phyloP scores from a whole-genome alignment of 1,139 yeast genomes.

The Yamadazyma atlantica region DNA sequence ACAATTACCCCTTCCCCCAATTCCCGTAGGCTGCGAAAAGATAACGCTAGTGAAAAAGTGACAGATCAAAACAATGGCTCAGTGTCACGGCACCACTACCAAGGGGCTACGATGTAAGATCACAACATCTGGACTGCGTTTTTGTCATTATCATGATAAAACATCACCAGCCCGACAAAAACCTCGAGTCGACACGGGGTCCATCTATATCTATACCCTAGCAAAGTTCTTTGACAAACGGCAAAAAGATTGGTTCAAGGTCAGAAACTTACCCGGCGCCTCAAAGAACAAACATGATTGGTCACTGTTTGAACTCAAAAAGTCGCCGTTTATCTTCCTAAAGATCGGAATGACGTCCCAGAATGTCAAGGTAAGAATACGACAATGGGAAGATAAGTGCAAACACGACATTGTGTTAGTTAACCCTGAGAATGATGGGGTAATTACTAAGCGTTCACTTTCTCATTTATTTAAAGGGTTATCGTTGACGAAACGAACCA shows the following conservation, averaged over 20 bases:
- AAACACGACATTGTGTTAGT: conserved; percentile 33
- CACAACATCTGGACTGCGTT: conserved; percentile 16
- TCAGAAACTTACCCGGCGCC: conserved; percentile 31
- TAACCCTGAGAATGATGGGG: conserved; percentile 12
- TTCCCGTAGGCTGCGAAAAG: too few species aligned
- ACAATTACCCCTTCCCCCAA: too few species aligned
- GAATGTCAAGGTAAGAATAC: conserved; percentile 39
- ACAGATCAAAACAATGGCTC: conserved; percentile 15
- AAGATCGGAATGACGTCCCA: conserved; percentile 60
- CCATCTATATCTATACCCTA: conserved; percentile 55
- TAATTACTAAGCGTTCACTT: conserved; percentile 7
- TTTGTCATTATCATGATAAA: conserved; percentile 27
- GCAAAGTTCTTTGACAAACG: conserved; percentile 31
- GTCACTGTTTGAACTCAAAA: conserved; percentile 39
- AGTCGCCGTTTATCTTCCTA: conserved; percentile 39
- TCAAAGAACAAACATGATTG: conserved; percentile 23
- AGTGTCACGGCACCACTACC: conserved; percentile 33
- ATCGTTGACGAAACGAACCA: conserved; percentile 3
- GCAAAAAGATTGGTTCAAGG: conserved; percentile 27
- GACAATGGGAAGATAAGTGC: conserved; percentile 59
- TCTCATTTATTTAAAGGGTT: conserved; percentile 11
- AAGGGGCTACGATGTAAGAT: conserved; percentile 33
- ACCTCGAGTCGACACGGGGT: conserved; percentile 27
- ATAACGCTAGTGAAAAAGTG: too few species aligned
- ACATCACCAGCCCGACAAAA: conserved; percentile 4